Conservation (phyloP, 805 yeast genomes). For the Debaryomyces maramus region DNA sequence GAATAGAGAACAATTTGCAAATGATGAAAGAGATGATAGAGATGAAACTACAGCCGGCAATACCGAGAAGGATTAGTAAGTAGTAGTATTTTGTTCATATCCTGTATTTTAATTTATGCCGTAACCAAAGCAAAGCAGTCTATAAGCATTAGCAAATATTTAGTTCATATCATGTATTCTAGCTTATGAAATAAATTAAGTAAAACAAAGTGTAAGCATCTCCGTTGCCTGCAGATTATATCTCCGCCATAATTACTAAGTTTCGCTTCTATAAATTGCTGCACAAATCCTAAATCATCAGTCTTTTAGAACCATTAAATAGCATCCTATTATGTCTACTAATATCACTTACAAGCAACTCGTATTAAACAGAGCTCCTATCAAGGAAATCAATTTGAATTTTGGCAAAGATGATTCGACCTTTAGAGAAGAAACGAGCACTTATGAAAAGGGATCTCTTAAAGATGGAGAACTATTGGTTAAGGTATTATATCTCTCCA, state of each 20-base stretch:
- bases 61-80: conserved; percentile 4
- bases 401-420: conserved; percentile 26
- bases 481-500: conserved; percentile 49
- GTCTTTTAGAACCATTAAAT: too few relatives aligned
- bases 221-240: background rate
- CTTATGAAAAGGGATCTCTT: conserved; percentile 12
- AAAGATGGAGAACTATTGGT: conserved; percentile 44
- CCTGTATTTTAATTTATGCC: background rate
- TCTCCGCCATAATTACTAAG: background rate
- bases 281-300: too few relatives aligned
- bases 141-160: too few relatives aligned
- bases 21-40: conserved; percentile 14
- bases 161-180: too few relatives aligned
- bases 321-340: too few relatives aligned
- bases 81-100: background rate
- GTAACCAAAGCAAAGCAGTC: too few relatives aligned
- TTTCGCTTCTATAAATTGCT: too few relatives aligned
- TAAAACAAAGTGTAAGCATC: too few relatives aligned
- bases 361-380: conserved; percentile 23
- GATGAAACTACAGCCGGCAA: conserved; percentile 3
- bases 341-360: conserved; percentile 17
- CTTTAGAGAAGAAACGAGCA: conserved; percentile 19
- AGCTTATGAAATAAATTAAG: too few relatives aligned
- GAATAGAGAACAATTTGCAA: conserved; percentile 49
- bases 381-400: conserved; percentile 17